Percentiles rank a stretch among this genome's conserved stretches.
Conservation (phyloP, 371 early-diverging fungal genomes). For the Circinella minor region DNA sequence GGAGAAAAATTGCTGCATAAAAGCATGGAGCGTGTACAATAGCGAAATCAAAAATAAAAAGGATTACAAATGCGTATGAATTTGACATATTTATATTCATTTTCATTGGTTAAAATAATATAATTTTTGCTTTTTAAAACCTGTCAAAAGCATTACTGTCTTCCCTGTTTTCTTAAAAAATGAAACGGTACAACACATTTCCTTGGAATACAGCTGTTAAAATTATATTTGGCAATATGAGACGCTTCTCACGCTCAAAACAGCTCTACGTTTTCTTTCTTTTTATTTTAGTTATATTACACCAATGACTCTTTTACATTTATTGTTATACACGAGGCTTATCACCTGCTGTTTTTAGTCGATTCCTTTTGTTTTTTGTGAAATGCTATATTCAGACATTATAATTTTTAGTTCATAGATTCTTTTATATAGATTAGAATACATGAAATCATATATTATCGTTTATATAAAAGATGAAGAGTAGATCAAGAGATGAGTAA, state of each 20-base stretch:
- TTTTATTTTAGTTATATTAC: background rate
- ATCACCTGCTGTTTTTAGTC: background rate
- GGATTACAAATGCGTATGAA: background rate
- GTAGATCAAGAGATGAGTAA: too few species aligned
- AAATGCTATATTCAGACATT: too few species aligned
- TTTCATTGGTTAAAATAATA: background rate
- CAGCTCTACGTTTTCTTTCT: too few species aligned
- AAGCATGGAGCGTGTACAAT: background rate
- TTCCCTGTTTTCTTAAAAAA: background rate
- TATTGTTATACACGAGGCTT: too few species aligned
- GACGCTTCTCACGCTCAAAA: background rate
- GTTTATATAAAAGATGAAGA: too few species aligned
- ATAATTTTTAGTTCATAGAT: too few species aligned
- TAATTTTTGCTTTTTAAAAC: background rate
- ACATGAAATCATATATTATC: too few species aligned
- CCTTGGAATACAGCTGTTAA: background rate
- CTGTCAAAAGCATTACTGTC: constrained; percentile 1
- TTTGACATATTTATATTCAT: background rate
- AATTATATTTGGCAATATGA: background rate
- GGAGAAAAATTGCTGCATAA: background rate
- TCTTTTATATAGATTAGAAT: too few species aligned
- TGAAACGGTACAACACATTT: background rate
- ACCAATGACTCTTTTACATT: too few species aligned
- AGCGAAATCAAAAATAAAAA: background rate
- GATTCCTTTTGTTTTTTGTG: too few species aligned